These are phyloP conservation scores for Malassezia japonica DNA, from an alignment of 1,284 basidiomycete genomes.

Conservation along the genomic window DNA sequence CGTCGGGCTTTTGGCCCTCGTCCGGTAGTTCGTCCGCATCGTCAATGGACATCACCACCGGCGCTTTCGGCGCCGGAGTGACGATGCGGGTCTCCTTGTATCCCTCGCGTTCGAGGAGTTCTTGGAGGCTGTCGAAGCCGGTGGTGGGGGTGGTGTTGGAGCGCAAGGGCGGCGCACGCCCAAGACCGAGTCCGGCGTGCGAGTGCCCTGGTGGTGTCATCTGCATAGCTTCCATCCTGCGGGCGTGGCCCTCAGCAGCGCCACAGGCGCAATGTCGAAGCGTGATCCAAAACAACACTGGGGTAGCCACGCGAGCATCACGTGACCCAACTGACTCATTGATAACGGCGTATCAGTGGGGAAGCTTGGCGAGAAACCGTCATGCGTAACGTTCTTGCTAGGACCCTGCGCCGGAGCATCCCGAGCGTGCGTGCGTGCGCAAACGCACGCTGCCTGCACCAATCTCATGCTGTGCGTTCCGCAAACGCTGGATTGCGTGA, in stretches of 20 bases:
- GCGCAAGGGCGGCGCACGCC: neutral
- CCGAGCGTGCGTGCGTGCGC: neutral
- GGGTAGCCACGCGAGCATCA: neutral
- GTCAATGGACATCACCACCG: neutral
- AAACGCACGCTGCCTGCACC: conserved; percentile 1
- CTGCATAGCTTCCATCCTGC: too few species aligned
- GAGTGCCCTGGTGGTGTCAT: too few species aligned
- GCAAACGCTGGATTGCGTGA: neutral
- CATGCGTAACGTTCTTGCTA: too few species aligned
- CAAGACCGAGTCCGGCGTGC: neutral
- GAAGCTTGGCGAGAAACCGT: too few species aligned
- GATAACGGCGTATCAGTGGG: too few species aligned
- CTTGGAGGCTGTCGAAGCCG: conserved; percentile 38
- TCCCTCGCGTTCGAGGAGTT: conserved; percentile 37
- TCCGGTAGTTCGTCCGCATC: neutral
- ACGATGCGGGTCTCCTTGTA: conserved; percentile 45
- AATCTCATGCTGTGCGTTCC: neutral
- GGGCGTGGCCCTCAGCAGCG: neutral
- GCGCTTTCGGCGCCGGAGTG: conserved; percentile 22
- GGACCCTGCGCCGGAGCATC: neutral
- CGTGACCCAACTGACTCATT: conserved; percentile 2
- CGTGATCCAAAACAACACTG: conserved; percentile 4
- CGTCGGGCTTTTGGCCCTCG: neutral
- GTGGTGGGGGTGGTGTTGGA: neutral
- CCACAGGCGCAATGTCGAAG: neutral